These are phyloP conservation scores for Besnoitia besnoiti DNA, from an alignment of 169 alveolate genomes.

Conservation along the genomic window DNA sequence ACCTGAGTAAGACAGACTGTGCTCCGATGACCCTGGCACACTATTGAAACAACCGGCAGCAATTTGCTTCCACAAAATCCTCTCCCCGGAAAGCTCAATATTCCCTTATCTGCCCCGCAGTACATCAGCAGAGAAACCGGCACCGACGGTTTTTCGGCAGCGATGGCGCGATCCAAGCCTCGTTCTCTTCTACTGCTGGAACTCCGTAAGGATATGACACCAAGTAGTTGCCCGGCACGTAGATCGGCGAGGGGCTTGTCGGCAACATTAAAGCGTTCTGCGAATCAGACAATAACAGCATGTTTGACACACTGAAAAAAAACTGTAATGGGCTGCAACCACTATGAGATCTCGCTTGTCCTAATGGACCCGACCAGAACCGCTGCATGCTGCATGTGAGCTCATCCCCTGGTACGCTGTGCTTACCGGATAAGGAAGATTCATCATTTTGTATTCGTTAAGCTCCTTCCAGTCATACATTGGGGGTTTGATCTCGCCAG, in stretches of 20 bases:
- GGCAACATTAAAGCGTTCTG: slow-evolving; percentile 61
- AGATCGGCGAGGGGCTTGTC: slow-evolving; percentile 59
- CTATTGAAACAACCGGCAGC: too few species aligned
- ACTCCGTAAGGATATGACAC: slow-evolving; percentile 70
- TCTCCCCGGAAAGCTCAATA: too few species aligned
- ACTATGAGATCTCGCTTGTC: too few species aligned
- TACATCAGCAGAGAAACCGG: slow-evolving; percentile 17
- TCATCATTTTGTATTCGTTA: slow-evolving; percentile 19
- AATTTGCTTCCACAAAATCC: too few species aligned
- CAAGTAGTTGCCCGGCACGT: slow-evolving; percentile 55
- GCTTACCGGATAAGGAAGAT: slow-evolving; percentile 55
- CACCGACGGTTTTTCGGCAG: background rate
- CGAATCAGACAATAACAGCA: background rate
- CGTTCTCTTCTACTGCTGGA: slow-evolving; percentile 71
- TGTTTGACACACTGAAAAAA: background rate
- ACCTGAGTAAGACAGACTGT: too few species aligned
- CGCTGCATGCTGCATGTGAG: background rate
- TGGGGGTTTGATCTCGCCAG: background rate
- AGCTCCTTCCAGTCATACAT: slow-evolving; percentile 38
- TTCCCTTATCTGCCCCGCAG: too few species aligned
- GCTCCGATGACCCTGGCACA: too few species aligned
- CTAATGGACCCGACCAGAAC: too few species aligned
- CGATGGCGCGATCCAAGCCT: background rate
- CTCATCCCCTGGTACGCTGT: background rate
- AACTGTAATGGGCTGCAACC: too few species aligned